Conservation (phyloP, 768 basidiomycete genomes). For the Leucocoprinus leucothites region DNA sequence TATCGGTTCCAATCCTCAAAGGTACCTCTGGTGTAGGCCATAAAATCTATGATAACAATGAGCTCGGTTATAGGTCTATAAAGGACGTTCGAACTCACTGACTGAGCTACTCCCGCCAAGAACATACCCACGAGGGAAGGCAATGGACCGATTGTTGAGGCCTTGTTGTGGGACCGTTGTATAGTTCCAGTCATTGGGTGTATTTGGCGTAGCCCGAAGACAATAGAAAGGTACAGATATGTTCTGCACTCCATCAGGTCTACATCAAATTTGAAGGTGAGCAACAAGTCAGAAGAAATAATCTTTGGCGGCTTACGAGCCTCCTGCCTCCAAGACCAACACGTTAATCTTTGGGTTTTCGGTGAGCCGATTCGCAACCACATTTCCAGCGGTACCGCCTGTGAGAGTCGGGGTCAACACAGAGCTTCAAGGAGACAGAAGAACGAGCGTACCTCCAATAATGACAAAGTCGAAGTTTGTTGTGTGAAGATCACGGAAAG, state of each 20-base stretch:
- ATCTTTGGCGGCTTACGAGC: constrained; percentile 36
- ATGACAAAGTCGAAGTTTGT: constrained; percentile 14
- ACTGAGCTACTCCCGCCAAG: constrained; percentile 26
- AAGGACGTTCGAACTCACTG: constrained; percentile 21
- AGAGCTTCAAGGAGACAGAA: neutral
- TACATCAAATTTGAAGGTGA: neutral
- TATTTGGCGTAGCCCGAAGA: constrained; percentile 15
- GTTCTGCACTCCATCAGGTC: constrained; percentile 15
- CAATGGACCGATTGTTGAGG: constrained; percentile 18
- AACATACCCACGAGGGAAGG: constrained; percentile 24
- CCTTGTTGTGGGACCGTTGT: constrained; percentile 22
- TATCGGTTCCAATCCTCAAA: constrained; percentile 52
- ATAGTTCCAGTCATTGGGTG: constrained; percentile 27
- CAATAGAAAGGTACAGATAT: constrained; percentile 14
- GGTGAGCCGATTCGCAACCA: constrained; percentile 51
- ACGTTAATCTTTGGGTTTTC: constrained; percentile 47
- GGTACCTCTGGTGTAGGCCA: constrained; percentile 31
- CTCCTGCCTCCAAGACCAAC: constrained; percentile 52
- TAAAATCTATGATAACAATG: constrained; percentile 17
- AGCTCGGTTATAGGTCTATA: constrained; percentile 10
- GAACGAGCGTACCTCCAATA: constrained; percentile 12
- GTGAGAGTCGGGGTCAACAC: neutral
- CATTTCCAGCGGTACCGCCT: constrained; percentile 56
- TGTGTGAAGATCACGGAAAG: constrained; percentile 5
- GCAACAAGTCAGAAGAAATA: neutral